Conservation (phyloP, 129 eudicot species). For the Rutidosis leptorrhynchoides region DNA sequence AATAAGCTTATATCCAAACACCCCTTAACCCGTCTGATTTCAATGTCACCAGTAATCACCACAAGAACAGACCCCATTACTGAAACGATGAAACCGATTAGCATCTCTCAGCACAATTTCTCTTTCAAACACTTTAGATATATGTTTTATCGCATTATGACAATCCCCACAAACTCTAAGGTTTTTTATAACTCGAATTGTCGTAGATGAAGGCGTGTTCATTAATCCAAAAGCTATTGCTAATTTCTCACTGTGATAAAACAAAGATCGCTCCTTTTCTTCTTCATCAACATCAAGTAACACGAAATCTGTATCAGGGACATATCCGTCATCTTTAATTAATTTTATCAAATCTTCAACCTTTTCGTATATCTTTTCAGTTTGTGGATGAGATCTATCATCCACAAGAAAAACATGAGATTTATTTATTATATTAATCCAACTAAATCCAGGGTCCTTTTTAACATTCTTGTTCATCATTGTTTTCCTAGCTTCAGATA, state of each 20-base stretch:
- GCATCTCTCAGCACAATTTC: constrained; percentile 56
- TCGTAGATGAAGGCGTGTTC: constrained; percentile 27
- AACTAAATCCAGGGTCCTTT: constrained; percentile 55
- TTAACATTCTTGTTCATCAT: constrained; percentile 45
- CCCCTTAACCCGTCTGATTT: constrained; percentile 3
- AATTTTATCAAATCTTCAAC: constrained; percentile 40
- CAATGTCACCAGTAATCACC: constrained; percentile 47
- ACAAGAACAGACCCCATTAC: constrained; percentile 48
- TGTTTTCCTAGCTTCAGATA: constrained; percentile 33
- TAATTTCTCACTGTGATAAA: constrained; percentile 56
- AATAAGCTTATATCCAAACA: too few relatives aligned
- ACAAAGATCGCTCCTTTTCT: constrained; percentile 42
- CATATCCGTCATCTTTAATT: constrained; percentile 42
- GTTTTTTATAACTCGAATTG: constrained; percentile 38
- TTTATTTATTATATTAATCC: constrained; percentile 42
- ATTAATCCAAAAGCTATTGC: constrained; percentile 51
- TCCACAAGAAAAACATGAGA: constrained; percentile 46
- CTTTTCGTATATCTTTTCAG: constrained; percentile 29
- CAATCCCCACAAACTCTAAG: constrained; percentile 58
- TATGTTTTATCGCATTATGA: constrained; percentile 46
- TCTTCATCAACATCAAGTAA: constrained; percentile 19
- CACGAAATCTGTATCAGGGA: constrained; percentile 32
- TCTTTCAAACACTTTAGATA: constrained; percentile 40
- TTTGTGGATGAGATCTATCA: constrained; percentile 42
- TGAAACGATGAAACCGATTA: constrained; percentile 50